phyloP scores from a whole-genome alignment of 306 rosid species.

The Boehmeria nivea region DNA sequence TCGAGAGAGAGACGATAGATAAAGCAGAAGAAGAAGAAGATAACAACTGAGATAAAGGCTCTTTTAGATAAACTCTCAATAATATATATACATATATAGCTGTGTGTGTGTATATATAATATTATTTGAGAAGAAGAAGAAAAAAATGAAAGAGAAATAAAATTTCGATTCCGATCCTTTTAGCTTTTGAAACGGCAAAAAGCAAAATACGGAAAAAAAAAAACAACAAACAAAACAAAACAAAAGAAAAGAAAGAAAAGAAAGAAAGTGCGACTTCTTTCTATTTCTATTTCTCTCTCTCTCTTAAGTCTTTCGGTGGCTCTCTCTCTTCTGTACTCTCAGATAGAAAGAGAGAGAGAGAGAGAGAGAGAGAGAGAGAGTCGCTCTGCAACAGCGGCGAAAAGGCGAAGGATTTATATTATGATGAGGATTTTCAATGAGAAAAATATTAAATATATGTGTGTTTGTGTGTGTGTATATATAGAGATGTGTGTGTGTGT shows the following conservation, averaged over 20 bases:
- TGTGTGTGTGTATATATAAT: too few relatives aligned
- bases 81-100: neutral
- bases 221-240: too few relatives aligned
- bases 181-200: neutral
- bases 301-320: neutral
- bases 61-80: too few relatives aligned
- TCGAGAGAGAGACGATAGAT: too few relatives aligned
- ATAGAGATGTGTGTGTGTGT: neutral
- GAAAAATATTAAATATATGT: neutral
- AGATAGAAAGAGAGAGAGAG: slow-evolving; percentile 12
- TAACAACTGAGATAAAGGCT: neutral
- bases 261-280: neutral
- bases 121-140: too few relatives aligned
- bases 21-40: slow-evolving; percentile 28
- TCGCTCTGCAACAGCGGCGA: slow-evolving; percentile 50
- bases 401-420: slow-evolving; percentile 22
- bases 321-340: neutral
- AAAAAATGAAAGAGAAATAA: too few relatives aligned
- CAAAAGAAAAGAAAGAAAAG: too few relatives aligned
- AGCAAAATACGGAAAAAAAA: neutral
- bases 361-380: slow-evolving; percentile 20
- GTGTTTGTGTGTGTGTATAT: neutral
- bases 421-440: slow-evolving; percentile 33
- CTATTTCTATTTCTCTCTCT: neutral
- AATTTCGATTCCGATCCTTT: neutral